phyloP scores from a whole-genome alignment of 192 early-diverging fungal species.

The Umbelopsis sp. region DNA sequence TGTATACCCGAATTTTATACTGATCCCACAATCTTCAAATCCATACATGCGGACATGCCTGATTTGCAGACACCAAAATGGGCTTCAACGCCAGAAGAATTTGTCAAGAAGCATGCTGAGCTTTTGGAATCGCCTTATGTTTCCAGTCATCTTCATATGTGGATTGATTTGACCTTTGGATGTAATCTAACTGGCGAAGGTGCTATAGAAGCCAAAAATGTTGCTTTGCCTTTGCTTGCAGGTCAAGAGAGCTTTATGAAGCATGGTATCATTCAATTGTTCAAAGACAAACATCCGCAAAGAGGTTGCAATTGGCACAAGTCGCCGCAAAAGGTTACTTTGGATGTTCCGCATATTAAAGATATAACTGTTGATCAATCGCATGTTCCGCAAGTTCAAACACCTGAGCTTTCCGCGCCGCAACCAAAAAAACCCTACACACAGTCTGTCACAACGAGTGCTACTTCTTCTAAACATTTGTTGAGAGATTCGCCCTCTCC shows the following conservation, averaged over 20 bases:
- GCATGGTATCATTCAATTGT: conserved; percentile 77
- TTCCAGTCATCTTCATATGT: conserved; percentile 73
- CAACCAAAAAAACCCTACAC: background rate
- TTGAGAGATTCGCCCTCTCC: conserved; percentile 18
- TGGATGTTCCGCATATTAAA: too few species aligned
- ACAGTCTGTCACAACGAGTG: background rate
- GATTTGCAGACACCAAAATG: conserved; percentile 60
- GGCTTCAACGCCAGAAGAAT: conserved; percentile 78
- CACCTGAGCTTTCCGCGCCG: background rate
- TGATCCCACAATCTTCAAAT: conserved; percentile 64
- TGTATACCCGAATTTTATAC: conserved; percentile 77
- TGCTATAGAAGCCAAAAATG: conserved; percentile 78
- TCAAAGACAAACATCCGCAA: conserved; percentile 82
- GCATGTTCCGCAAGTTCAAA: background rate
- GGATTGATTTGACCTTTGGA: conserved; percentile 92
- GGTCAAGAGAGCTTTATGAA: conserved; percentile 88
- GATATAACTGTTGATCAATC: too few species aligned
- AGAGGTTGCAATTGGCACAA: conserved; percentile 52
- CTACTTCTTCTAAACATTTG: conserved; percentile 8
- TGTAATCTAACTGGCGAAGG: conserved; percentile 77
- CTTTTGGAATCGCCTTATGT: conserved; percentile 78
- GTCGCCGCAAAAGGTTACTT: conserved; percentile 33
- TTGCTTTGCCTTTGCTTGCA: conserved; percentile 62
- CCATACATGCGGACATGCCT: conserved; percentile 67
- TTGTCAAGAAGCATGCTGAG: conserved; percentile 81